Evolutionary conservation across 768 basidiomycete genomes (phyloP).

Genomic region (Termitomyces sp.): DNA sequence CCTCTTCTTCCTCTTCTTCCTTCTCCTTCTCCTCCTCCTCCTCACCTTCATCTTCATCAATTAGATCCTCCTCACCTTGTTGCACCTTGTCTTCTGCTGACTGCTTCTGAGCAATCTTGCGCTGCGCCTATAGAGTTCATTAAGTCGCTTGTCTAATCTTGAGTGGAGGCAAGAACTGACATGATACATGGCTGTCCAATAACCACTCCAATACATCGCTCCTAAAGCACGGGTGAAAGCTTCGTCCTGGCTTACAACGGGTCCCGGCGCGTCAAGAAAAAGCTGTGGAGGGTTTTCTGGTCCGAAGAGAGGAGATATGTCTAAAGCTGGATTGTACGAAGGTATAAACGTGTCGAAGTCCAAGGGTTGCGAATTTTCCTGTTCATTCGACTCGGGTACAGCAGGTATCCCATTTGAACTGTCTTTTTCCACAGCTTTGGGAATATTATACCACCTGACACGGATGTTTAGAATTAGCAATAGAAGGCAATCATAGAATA

Average conservation of each 20-base stretch:
- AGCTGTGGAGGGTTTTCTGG: constrained; percentile 23
- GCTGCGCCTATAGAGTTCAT: constrained; percentile 27
- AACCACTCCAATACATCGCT: constrained; percentile 86
- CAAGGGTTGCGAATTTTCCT: constrained; percentile 51
- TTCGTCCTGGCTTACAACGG: constrained; percentile 61
- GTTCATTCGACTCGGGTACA: constrained; percentile 2
- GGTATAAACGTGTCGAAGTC: constrained; percentile 73
- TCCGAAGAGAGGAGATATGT: constrained; percentile 19
- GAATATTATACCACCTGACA: constrained; percentile 76
- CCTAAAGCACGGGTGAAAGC: constrained; percentile 71
- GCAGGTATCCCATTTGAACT: background rate
- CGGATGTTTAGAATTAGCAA: constrained; percentile 1
- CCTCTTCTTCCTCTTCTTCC: constrained; percentile 26
- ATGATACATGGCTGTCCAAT: constrained; percentile 86
- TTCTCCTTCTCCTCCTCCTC: constrained; percentile 25
- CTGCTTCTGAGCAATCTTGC: constrained; percentile 18
- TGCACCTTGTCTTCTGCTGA: constrained; percentile 15
- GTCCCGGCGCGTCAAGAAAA: constrained; percentile 28
- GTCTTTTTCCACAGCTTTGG: constrained; percentile 18
- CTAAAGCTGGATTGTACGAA: constrained; percentile 61
- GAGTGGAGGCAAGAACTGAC: constrained; percentile 34
- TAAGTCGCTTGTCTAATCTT: background rate
- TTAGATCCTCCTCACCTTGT: constrained; percentile 12
- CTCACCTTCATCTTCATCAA: constrained; percentile 9
- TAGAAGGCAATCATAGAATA: background rate